These are phyloP conservation scores for Stagonosporopsis vannaccii DNA, from an alignment of 2,329 filamentous ascomycete species.

Conservation along the genomic window DNA sequence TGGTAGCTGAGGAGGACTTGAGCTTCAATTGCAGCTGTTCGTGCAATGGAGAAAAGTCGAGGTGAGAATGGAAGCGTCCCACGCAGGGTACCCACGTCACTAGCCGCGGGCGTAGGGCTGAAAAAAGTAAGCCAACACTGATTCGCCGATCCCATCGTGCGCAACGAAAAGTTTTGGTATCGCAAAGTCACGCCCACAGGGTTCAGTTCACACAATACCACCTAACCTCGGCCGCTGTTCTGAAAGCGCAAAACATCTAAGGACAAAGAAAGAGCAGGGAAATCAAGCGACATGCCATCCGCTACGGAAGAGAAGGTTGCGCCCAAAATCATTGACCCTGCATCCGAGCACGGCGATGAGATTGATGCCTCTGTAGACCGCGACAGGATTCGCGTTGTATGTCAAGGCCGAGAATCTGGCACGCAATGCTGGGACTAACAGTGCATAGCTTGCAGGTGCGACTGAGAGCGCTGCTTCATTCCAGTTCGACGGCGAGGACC, in stretches of 20 bases:
- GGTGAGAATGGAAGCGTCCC: constrained; percentile 23
- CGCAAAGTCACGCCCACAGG: constrained; percentile 26
- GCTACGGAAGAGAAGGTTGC: constrained; percentile 30
- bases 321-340: constrained; percentile 32
- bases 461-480: constrained; percentile 90
- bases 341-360: constrained; percentile 36
- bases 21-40: constrained; percentile 10
- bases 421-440: neutral
- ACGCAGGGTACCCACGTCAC: constrained; percentile 28
- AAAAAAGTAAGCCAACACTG: constrained; percentile 33
- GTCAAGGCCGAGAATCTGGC: constrained; percentile 14
- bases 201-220: constrained; percentile 6
- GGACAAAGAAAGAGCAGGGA: constrained; percentile 14
- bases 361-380: constrained; percentile 48
- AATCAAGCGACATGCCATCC: constrained; percentile 27
- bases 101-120: constrained; percentile 42
- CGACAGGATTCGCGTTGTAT: constrained; percentile 56
- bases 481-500: constrained; percentile 91
- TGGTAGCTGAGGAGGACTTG: neutral
- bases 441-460: constrained; percentile 78
- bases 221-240: neutral
- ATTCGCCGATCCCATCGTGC: constrained; percentile 29
- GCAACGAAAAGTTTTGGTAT: constrained; percentile 37
- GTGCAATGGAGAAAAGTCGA: constrained; percentile 28
- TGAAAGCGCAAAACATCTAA: neutral